Base-by-base conservation (phyloP, 306 rosid species). In the Trifolium pratense region DNA sequence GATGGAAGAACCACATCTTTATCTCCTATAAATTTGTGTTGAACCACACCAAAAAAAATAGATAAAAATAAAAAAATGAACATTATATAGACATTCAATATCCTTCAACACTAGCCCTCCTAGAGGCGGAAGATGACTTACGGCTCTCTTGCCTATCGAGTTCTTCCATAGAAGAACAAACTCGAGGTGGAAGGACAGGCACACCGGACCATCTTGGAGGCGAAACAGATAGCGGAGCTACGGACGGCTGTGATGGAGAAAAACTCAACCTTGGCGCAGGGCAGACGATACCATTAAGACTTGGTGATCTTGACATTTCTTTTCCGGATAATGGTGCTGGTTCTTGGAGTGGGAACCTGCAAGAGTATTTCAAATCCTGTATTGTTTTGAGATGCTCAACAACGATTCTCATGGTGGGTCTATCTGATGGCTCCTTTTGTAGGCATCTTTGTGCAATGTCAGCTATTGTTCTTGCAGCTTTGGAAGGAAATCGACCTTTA, bases 391-490 rank as follows among this genome's bases (percentile, higher is more conserved):
- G 93, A 77, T 82, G 81, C 78, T 95, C 87, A 14, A 86, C 97
- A 11, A 91, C 93, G 12, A 81, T 86, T 85, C 99, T 90, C 99
- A 95, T 95, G 37, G 97, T 95, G 29, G 99, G 99, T 70, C 99
- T 87, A 25, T 90, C 97, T 0, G 96, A 88, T 31, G 99, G 97
- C 62, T 95, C 99, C 82, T 91, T 95, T 63, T 88, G 97, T 62
- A 95, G 96, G 80, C 99, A 95, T 79, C 85, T 82, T 72, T 81
- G 99, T 6, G 97, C 97, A 77, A 91, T 87, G 80, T 91, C 96
- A 6, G 99, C 93, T 52, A 95, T 80, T 46, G 92, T 83, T 79
- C 93, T 80, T 17, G 99, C 97, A 17, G 99, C 99, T 85, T 91
- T 92, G 37, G 87, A 81, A 9, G 97, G 93, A 79, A 90, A 95